Base-by-base conservation (phyloP, 495 filamentous ascomycete genomes). In the Podospora appendiculata region DNA sequence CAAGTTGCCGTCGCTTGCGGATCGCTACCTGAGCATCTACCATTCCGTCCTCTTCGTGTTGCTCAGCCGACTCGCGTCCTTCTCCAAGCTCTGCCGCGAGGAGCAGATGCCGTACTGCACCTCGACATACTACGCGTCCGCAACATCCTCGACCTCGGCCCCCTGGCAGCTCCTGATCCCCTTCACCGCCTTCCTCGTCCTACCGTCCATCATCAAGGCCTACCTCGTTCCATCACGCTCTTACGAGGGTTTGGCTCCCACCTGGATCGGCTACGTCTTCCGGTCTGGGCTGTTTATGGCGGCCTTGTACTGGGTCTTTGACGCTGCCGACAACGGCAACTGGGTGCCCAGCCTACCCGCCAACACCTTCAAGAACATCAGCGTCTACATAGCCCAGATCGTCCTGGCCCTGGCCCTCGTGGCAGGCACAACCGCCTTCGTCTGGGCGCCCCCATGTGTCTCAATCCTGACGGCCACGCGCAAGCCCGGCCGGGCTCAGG, bases 21-120 rank as follows among this genome's bases (percentile, higher is more conserved):
- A 92, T 59, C 80, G 87, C 47, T 76, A 82, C 32, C 60, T 95
- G 3, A 89, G 87, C 48, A 75, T 87, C 5, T 90, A 88, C 55
- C 89, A 98, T 65, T 92, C 93, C 0, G 62, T 90, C 42, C 68
- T 89, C 5, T 97, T 99, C 65, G 76, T 92, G 52, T 61, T 87
- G 33, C 75, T 96, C n/a, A 86, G 84, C 44, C 83, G 92, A 35
- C 9, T 94, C 6, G 86, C 90, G 4, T 94, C 90, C 11, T 81
- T 95, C 54, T 96, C 94, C 17, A 87, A 89, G 53, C 83, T 97
- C 33, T 99, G 93, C 63, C 87, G 93, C 49, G 93, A 99, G 65
- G 93, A 99, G 65, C 93, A 97, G 67, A 96, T 96, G 89, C 93
- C 94, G 1, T 89, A 85, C 71, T 99, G 93, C 75, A 82, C 80